These are phyloP conservation scores for Coniferiporia sulphurascens DNA, from an alignment of 1,284 basidiomycete species.

Conservation along the genomic window DNA sequence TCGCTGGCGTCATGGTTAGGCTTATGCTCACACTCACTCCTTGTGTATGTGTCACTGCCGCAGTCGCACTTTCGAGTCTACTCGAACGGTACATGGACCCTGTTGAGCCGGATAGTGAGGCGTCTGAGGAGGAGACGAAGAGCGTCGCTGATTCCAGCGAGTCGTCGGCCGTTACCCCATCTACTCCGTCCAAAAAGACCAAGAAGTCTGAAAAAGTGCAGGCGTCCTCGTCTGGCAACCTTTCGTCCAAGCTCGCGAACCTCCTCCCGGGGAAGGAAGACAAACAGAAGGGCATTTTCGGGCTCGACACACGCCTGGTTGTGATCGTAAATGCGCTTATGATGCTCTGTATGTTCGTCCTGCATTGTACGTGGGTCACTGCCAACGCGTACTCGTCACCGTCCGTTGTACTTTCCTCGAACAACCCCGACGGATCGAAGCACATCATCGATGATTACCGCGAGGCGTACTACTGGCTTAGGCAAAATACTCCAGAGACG, in stretches of 20 bases:
- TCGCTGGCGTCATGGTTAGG: conserved; percentile 99
- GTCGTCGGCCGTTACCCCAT: conserved; percentile 26
- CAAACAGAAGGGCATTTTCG: conserved; percentile 65
- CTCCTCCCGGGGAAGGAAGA: conserved; percentile 25
- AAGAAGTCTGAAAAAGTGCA: conserved; percentile 64
- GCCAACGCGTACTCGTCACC: conserved; percentile 95
- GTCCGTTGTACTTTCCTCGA: conserved; percentile 89
- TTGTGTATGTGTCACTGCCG: conserved; percentile 87
- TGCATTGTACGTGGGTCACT: conserved; percentile 98
- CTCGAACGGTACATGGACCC: conserved; percentile 88
- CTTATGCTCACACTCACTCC: conserved; percentile 92
- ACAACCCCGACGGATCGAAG: conserved; percentile 79
- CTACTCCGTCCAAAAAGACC: conserved; percentile 47
- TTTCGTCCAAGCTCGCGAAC: conserved; percentile 35
- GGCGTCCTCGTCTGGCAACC: conserved; percentile 28
- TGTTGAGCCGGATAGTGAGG: conserved; percentile 44
- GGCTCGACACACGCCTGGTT: conserved; percentile 76
- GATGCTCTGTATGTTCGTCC: conserved; percentile 85
- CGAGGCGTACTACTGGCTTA: conserved; percentile 99
- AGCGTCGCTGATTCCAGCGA: conserved; percentile 24
- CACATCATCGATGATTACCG: conserved; percentile 99
- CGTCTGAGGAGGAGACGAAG: conserved; percentile 30
- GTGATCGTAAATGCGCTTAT: conserved; percentile 77
- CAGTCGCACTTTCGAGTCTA: conserved; percentile 86
- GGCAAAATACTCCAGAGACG: conserved; percentile 90